Evolutionary conservation across 2,329 filamentous ascomycete genomes (phyloP).

Genomic region (Microdochium bolleyi): DNA sequence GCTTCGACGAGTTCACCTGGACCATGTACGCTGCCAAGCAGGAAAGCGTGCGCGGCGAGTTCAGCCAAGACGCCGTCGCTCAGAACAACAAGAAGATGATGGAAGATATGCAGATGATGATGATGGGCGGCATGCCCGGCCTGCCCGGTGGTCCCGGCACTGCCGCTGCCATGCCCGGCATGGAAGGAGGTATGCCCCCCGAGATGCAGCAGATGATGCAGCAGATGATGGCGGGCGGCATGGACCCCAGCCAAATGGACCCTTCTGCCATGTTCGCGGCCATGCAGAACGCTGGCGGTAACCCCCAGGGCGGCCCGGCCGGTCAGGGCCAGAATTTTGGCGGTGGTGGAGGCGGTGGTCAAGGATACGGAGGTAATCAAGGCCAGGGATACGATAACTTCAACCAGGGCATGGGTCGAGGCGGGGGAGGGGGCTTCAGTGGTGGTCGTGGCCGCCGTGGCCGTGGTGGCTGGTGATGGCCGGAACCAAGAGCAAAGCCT

Average conservation of each 20-base stretch:
- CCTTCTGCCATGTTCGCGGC: conserved; percentile 51
- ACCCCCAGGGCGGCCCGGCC: conserved; percentile 32
- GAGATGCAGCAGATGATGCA: conserved; percentile 66
- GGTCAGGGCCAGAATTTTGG: conserved; percentile 44
- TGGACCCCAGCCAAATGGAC: conserved; percentile 62
- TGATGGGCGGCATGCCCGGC: conserved; percentile 49
- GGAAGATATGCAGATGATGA: conserved; percentile 60
- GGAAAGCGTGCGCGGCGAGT: conserved; percentile 67
- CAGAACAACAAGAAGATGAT: conserved; percentile 71
- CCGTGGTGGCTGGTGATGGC: conserved; percentile 3
- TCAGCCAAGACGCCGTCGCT: conserved; percentile 57
- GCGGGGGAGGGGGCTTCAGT: conserved; percentile 13
- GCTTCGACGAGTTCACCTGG: conserved; percentile 98
- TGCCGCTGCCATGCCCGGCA: conserved; percentile 38
- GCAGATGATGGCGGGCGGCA: conserved; percentile 59
- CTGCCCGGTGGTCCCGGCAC: conserved; percentile 20
- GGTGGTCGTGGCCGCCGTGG: conserved; percentile 3
- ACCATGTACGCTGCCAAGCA: conserved; percentile 89
- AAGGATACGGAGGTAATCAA: conserved; percentile 43
- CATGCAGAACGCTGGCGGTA: conserved; percentile 40
- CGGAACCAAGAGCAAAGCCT: too few relatives aligned
- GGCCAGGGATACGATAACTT: conserved; percentile 37
- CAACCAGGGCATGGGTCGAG: conserved; percentile 21
- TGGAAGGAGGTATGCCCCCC: conserved; percentile 55
- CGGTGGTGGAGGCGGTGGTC: conserved; percentile 20